Conservation (phyloP, 2,329 filamentous ascomycete genomes). For the Botryotinia convoluta region DNA sequence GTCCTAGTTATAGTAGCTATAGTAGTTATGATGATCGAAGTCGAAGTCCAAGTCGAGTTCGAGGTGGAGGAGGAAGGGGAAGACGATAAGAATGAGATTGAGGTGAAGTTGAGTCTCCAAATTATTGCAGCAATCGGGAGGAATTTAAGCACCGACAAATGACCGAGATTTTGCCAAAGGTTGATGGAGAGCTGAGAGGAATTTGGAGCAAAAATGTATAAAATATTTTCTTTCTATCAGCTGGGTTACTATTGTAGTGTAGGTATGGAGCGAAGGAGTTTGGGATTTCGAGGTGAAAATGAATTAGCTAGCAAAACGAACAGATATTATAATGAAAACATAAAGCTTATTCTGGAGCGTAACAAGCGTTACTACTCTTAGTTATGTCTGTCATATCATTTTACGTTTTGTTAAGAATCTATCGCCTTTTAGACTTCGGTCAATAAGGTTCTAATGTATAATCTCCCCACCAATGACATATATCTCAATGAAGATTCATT, state of each 20-base stretch:
- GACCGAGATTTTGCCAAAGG: background rate
- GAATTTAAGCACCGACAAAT: background rate
- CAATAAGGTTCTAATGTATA: background rate
- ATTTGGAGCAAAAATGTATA: background rate
- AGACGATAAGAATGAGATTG: background rate
- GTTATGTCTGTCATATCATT: background rate
- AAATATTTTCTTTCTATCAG: background rate
- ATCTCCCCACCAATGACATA: background rate
- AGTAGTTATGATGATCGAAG: constrained; percentile 52
- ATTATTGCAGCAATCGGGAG: background rate
- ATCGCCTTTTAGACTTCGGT: background rate
- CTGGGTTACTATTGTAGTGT: constrained; percentile 1
- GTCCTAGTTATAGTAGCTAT: constrained; percentile 62
- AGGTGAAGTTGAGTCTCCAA: background rate
- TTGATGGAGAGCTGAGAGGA: background rate
- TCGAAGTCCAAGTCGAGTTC: constrained; percentile 38
- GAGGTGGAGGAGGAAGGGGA: constrained; percentile 23
- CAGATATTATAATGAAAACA: background rate
- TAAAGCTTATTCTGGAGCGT: background rate
- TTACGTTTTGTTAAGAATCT: background rate
- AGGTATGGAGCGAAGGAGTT: constrained; percentile 12
- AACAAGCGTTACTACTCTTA: background rate
- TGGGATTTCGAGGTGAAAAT: background rate
- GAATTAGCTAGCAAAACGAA: background rate
- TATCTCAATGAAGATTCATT: background rate